phyloP scores from a whole-genome alignment of 2,329 filamentous ascomycete genomes.

The Graphilbum fragrans region DNA sequence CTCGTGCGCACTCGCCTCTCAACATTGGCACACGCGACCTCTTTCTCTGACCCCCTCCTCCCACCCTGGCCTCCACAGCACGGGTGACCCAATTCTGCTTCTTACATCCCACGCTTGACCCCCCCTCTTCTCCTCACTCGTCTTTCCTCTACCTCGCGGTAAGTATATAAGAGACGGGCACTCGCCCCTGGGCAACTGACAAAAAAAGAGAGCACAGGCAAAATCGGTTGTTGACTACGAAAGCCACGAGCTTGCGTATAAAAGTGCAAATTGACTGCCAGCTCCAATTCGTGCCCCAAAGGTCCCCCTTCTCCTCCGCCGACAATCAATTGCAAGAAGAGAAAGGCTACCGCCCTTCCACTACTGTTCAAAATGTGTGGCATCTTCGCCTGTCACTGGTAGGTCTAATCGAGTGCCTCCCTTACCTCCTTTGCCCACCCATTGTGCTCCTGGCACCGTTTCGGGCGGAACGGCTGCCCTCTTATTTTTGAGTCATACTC shows the following conservation, averaged over 20 bases:
- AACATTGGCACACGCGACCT: too few relatives aligned
- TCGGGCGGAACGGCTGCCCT: slow-evolving; percentile 23
- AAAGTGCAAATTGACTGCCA: neutral
- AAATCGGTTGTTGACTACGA: neutral
- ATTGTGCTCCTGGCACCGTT: too few relatives aligned
- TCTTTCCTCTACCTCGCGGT: neutral
- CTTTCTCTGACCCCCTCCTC: too few relatives aligned
- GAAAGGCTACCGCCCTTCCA: neutral
- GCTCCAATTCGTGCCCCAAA: neutral
- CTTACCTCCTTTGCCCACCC: neutral
- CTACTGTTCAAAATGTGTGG: slow-evolving; percentile 61
- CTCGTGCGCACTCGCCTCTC: too few relatives aligned
- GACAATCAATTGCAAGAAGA: neutral
- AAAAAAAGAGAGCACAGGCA: neutral
- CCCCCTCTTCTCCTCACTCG: neutral
- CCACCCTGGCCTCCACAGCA: too few relatives aligned
- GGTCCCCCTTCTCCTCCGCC: neutral
- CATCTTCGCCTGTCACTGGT: slow-evolving; percentile 93
- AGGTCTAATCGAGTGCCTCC: slow-evolving; percentile 24
- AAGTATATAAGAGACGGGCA: slow-evolving; percentile 5
- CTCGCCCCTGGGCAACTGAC: slow-evolving; percentile 1
- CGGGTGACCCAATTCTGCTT: neutral
- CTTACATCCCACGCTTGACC: neutral
- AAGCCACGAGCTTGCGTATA: neutral
- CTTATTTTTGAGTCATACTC: slow-evolving; percentile 14